Evolutionary conservation across 1,284 basidiomycete genomes (phyloP).

Genomic region (Marasmius sp.): DNA sequence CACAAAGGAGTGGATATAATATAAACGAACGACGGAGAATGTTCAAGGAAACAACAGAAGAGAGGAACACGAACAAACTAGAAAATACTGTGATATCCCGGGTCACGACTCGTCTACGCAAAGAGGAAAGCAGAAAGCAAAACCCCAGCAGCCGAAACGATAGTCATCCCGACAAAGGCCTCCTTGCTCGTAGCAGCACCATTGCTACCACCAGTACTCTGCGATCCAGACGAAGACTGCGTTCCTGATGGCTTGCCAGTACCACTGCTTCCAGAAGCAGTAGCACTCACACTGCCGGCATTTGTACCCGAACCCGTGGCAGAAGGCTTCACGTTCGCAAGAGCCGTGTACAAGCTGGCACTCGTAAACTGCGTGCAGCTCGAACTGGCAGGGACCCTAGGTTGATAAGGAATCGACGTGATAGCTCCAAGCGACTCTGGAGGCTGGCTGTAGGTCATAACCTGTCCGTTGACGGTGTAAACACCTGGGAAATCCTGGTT

Average conservation of each 20-base stretch:
- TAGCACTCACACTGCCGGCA: neutral
- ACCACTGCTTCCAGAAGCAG: neutral
- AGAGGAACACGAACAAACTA: neutral
- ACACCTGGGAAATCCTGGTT: constrained; percentile 51
- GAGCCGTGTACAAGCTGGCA: constrained; percentile 43
- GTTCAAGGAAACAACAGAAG: neutral
- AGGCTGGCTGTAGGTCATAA: constrained; percentile 54
- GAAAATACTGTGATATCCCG: neutral
- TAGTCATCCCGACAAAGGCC: neutral
- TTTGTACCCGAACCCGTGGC: neutral
- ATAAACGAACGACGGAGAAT: neutral
- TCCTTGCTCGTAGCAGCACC: neutral
- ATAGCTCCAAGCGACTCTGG: constrained; percentile 57
- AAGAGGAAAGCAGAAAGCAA: neutral
- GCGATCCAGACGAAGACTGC: neutral
- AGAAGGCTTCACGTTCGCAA: neutral
- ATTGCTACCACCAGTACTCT: neutral
- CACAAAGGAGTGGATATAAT: too few species aligned
- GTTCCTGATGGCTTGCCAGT: neutral
- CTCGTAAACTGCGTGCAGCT: constrained; percentile 60
- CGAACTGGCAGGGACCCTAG: constrained; percentile 56
- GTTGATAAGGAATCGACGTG: constrained; percentile 56
- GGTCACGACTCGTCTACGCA: neutral
- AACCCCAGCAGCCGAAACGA: neutral
- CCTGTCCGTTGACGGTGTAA: constrained; percentile 45